Evolutionary conservation across 2,329 filamentous ascomycete genomes (phyloP).

Genomic region (Alternaria novae-zelandiae): DNA sequence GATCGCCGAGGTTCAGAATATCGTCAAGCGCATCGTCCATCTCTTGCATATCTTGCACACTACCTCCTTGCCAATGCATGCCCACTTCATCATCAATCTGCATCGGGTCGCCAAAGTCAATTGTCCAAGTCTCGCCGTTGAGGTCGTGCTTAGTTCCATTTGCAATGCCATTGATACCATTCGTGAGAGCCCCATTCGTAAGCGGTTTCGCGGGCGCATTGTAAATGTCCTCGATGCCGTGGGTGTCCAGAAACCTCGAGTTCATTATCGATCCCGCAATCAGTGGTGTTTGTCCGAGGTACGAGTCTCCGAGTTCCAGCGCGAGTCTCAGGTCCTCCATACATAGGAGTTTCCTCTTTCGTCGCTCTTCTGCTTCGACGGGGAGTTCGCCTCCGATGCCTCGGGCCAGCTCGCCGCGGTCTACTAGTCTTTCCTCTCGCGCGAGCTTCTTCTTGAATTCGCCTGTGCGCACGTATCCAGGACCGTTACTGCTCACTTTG

Average conservation of each 20-base stretch:
- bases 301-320: conserved; percentile 75
- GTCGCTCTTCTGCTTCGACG: conserved; percentile 77
- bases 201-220: conserved; percentile 6
- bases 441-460: conserved; percentile 77
- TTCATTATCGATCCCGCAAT: conserved; percentile 71
- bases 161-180: conserved; percentile 16
- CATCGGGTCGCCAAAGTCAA: conserved; percentile 33
- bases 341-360: conserved; percentile 72
- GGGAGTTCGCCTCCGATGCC: conserved; percentile 81
- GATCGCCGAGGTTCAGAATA: conserved; percentile 38
- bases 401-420: conserved; percentile 74
- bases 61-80: conserved; percentile 49
- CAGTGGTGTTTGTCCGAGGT: conserved; percentile 78
- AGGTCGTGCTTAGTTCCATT: conserved; percentile 11
- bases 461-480: conserved; percentile 71
- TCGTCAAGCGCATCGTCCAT: conserved; percentile 50
- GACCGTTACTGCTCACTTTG: conserved; percentile 62
- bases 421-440: conserved; percentile 74
- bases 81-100: conserved; percentile 41
- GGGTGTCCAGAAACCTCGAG: conserved; percentile 69
- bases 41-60: conserved; percentile 35
- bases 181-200: conserved; percentile 8
- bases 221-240: conserved; percentile 38
- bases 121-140: conserved; percentile 16
- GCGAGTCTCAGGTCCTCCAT: conserved; percentile 81